Conservation (phyloP, 768 basidiomycete genomes). For the Mycena leptocephala region DNA sequence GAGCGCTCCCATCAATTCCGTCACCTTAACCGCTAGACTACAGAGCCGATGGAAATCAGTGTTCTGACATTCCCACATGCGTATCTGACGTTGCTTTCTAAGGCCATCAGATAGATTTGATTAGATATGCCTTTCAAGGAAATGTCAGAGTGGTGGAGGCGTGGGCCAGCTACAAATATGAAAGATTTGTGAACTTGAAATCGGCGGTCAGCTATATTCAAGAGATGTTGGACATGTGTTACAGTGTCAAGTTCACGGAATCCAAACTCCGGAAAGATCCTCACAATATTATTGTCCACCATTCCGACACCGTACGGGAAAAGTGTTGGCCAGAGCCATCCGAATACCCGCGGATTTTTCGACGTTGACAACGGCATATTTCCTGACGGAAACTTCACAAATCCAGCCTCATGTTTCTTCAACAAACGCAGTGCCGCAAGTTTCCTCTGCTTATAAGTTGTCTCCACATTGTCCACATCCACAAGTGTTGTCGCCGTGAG, state of each 20-base stretch:
- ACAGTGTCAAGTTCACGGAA: conserved; percentile 29
- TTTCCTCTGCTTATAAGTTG: conserved; percentile 35
- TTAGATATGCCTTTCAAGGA: too few relatives aligned
- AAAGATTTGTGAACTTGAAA: conserved; percentile 35
- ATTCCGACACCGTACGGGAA: too few relatives aligned
- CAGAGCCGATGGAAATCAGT: too few relatives aligned
- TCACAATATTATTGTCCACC: conserved; percentile 29
- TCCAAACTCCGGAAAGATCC: neutral
- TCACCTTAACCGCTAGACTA: too few relatives aligned
- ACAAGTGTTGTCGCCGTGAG: conserved; percentile 30
- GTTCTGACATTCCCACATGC: too few relatives aligned
- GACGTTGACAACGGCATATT: conserved; percentile 26
- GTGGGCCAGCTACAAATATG: too few relatives aligned
- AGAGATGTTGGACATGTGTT: conserved; percentile 28
- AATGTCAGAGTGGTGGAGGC: too few relatives aligned
- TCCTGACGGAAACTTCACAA: too few relatives aligned
- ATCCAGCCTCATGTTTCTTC: conserved; percentile 14
- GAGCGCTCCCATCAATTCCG: too few relatives aligned
- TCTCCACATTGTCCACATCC: conserved; percentile 28
- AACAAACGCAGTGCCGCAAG: conserved; percentile 17
- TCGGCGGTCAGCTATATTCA: conserved; percentile 19
- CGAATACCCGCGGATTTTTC: conserved; percentile 36
- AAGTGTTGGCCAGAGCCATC: conserved; percentile 38
- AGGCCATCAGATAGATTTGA: too few relatives aligned
- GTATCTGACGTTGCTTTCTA: too few relatives aligned